Evolutionary conservation across 805 yeast species (phyloP), one percentile per base, ranked within the genome.

Genomic region (Debaryomyces castellii): DNA sequence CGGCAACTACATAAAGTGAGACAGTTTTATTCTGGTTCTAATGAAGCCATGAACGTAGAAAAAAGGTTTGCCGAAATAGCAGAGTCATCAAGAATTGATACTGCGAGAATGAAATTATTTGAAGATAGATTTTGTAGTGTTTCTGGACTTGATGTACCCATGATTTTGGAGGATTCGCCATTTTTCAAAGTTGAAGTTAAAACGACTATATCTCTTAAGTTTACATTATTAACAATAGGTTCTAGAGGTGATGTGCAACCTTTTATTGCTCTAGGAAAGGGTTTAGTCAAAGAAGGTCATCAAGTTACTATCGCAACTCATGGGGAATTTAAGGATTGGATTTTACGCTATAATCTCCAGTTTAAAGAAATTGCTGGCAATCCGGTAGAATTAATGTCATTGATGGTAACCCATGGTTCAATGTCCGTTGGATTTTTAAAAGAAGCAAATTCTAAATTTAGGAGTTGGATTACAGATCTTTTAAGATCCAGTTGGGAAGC

Each of bases 221-320:
- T 91, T 57, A 83, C 87, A 0, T 67, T 89, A 40, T 65, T 92
- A 47, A 92, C 97, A 0, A 92, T 92, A 55, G 98, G 98, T 0
- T 89, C 97, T 0, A 76, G 98, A 47, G 98, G 98, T 27, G 98
- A 92, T 65, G 97, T 92, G 5, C 98, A 92, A 65, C 98, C 98
- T 0, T 92, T 90, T 61, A 86, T 92, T 52, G 92, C 97, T 0
- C 66, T 92, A n/a, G 94, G 89, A 0, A 81, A 82, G 52, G 96
- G 91, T 0, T 70, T 92, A 36, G 64, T 81, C 39, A 72, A 69
- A 20, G 97, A 92, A 53, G 97, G 97, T 0, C 97, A 92, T 59
- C 64, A 66, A 16, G 96, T 89, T 1, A 82, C 82, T 22, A 91
- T 92, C 46, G 95, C 92, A 0, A 87, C 97, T 0, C 98, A 92